A percentile compares a stretch with the other conserved stretches of the same genome.
Conservation (phyloP, 371 early-diverging fungal genomes). For the Mortierella sp. region DNA sequence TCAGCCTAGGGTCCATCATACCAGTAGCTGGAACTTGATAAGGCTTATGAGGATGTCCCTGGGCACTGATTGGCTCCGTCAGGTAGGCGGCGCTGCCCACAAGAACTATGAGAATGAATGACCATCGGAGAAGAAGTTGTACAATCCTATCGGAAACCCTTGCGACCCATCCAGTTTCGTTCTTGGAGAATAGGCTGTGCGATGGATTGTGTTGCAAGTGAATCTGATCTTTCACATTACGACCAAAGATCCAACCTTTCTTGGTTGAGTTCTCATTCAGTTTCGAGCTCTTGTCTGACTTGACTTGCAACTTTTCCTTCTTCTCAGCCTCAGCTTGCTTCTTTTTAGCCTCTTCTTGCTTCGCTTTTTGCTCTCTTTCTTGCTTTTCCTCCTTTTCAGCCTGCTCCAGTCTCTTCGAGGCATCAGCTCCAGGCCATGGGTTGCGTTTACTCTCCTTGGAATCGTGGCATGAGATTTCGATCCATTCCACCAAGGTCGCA, state of each 20-base stretch:
- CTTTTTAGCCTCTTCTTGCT: conserved; percentile 7
- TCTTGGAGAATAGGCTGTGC: not conserved
- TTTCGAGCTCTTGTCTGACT: not conserved
- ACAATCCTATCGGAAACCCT: not conserved
- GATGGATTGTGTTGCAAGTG: not conserved
- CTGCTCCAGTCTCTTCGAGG: conserved; percentile 29
- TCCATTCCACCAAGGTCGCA: conserved; percentile 28
- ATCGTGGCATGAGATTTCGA: conserved; percentile 41
- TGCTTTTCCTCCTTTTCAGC: conserved; percentile 17
- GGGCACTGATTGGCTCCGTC: not conserved
- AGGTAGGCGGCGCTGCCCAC: conserved; percentile 14
- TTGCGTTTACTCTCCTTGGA: conserved; percentile 34
- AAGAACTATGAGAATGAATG: not conserved
- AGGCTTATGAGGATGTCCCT: not conserved
- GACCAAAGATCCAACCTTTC: conserved; percentile 4
- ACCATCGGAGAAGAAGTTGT: not conserved
- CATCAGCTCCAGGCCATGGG: conserved; percentile 49
- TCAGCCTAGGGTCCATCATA: not conserved
- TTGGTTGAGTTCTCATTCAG: not conserved
- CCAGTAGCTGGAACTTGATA: not conserved
- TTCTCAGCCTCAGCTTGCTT: conserved; percentile 11
- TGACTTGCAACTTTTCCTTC: conserved; percentile 7
- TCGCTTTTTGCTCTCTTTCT: conserved; percentile 3
- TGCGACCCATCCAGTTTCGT: not conserved
- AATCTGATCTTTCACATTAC: not conserved